Evolutionary conservation across 2,329 filamentous ascomycete species (phyloP), one percentile per base, ranked within the genome.

Genomic region (Aspergillus novofumigatus): DNA sequence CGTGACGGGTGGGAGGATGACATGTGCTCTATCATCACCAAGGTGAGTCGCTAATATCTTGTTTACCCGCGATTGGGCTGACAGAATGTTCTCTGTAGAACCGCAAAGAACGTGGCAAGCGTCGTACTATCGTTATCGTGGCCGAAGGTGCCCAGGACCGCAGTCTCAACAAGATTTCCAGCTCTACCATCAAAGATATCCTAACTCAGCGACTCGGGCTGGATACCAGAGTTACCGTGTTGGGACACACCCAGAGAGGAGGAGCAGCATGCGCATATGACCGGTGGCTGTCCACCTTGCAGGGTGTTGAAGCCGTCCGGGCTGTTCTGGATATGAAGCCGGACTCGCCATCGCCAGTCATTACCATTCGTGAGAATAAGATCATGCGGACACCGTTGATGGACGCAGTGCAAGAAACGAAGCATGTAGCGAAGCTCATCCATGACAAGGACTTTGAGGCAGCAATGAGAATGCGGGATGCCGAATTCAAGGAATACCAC

Each of bases 311-410:
- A 75, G 93, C 92, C 25, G 92, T 97, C 69, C 91, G 90, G 68
- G 92, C 93, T 23, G 91, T 97, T 20, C 82, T 97, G 28, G 91
- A 96, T 63, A 90, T 91, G 51, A 95, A 87, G 0, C 92, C 94
- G 9, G 89, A 94, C 47, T 93, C 90, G 0, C 90, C 91, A 55
- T 96, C 92, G 51, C 93, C 92, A 57, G 92, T 99, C 70, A 97
- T 99, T 71, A 92, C 92, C 65, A 92, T 99, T 65, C 92, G 88
- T 62, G 94, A 99, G 80, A 97, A 97, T 83, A 96, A 99, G 79
- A 97, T 99, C 71, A 87, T 92, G 62, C 86, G 92, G 55, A 92
- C 92, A 66, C 89, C 92, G 21, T 80, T 99, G 26, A 89, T 97
- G 80, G 85, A 96, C 70, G 92, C 94, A 1, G 94, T 99, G 10